Evolutionary conservation across 768 basidiomycete species (phyloP), one percentile per base, ranked within the genome.

Genomic region (Boletus patriciae): DNA sequence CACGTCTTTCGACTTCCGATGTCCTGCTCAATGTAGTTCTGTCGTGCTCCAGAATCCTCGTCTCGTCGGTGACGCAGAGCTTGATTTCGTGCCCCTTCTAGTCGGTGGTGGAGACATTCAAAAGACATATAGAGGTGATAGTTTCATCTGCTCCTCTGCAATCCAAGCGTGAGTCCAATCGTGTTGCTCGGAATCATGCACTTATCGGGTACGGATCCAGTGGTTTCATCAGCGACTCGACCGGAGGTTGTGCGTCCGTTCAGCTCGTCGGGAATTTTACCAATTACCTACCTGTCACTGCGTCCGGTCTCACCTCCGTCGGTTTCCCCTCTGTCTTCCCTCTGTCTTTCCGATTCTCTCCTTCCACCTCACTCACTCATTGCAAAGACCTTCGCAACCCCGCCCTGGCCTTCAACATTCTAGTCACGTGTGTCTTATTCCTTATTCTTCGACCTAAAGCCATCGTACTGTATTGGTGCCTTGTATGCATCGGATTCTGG

Each of bases 401-500:
- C 33, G 91, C 88, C 0, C 78, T 94, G 53, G 86, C 81, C 7
- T 84, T 90, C 75, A 88, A 94, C 68, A 76, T 89, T 42, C 66
- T 88, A 37, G 74, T 88, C 51, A 86, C 86, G 0, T 83, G 80
- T 66, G 62, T 84, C 29, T 74, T 94, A 44, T 91, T 90, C 69
- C 75, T 90, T 40, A 62, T 94, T 46, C 76, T 94, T 45, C 85
- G 89, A 16, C 89, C 89, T 2, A 83, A 77, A 63, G 77, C 87
- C 3, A 78, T 90, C 59, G 74, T 90, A 33, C 70, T 84, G 3
- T 91, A 79, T 70, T 90, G 88, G 87, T 85, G 80, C 64, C 76
- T 91, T n/a, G 83, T 90, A 7, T 90, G 84, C 74, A 88, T 90
- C 44, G 88, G 91, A 2, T 94, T 83, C 68, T 94, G 92, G 92